A percentile compares a stretch with the other conserved stretches of the same genome.
These are phyloP conservation scores for Arthrobotrys musiformis DNA, from an alignment of 2,329 filamentous ascomycete genomes.

Conservation along the genomic window DNA sequence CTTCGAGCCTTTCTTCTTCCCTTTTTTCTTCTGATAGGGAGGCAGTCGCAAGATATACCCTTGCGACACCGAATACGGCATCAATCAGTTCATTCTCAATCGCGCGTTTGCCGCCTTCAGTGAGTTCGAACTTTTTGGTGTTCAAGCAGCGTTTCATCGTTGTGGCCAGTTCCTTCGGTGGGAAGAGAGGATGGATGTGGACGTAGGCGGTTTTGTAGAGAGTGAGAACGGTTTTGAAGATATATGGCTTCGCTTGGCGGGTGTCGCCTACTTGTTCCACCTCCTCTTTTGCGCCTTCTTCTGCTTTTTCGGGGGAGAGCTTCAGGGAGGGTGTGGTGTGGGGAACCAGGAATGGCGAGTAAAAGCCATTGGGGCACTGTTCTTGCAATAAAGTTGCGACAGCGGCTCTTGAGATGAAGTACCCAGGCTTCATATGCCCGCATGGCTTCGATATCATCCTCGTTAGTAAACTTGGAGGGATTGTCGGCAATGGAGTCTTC, in stretches of 20 bases:
- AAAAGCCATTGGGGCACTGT: slow-evolving; percentile 29
- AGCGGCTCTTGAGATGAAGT: slow-evolving; percentile 27
- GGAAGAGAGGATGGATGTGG: slow-evolving; percentile 31
- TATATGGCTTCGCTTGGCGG: slow-evolving; percentile 37
- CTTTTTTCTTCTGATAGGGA: slow-evolving; percentile 9
- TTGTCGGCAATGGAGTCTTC: slow-evolving; percentile 14
- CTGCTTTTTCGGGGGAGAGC: too few relatives aligned
- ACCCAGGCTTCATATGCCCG: slow-evolving; percentile 25
- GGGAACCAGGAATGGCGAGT: slow-evolving; percentile 27
- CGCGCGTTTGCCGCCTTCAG: neutral
- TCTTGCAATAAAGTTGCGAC: slow-evolving; percentile 26
- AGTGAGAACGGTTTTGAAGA: slow-evolving; percentile 16
- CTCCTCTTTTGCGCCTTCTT: too few relatives aligned
- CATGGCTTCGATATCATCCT: slow-evolving; percentile 21
- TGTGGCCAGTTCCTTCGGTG: slow-evolving; percentile 6
- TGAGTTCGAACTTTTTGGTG: slow-evolving; percentile 9
- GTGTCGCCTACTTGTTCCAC: too few relatives aligned
- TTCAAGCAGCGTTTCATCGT: slow-evolving; percentile 22
- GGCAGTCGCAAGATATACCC: slow-evolving; percentile 12
- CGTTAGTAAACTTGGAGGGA: slow-evolving; percentile 21
- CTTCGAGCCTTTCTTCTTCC: slow-evolving; percentile 6
- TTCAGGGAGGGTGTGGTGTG: too few relatives aligned
- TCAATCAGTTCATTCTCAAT: slow-evolving; percentile 27
- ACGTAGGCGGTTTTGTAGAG: slow-evolving; percentile 27
- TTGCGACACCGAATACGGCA: slow-evolving; percentile 19